A percentile compares a stretch with the other conserved stretches of the same genome.
phyloP scores from a whole-genome alignment of 2,329 filamentous ascomycete species.

The Fusarium globosum region DNA sequence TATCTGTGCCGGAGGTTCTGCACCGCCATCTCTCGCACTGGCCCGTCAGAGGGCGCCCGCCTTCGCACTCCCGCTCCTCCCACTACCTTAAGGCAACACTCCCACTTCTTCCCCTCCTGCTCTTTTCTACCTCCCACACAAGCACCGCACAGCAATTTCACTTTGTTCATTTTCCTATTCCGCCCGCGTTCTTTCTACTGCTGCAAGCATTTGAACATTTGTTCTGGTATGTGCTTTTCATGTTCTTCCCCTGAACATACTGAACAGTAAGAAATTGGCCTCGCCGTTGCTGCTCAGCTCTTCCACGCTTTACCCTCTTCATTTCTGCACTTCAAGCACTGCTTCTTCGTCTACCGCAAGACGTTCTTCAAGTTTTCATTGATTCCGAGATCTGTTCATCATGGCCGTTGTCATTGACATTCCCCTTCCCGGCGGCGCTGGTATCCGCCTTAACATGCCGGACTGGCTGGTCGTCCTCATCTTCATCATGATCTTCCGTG shows the following conservation, averaged over 20 bases:
- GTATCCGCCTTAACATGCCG: background rate
- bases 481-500: background rate
- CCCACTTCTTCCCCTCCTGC: background rate
- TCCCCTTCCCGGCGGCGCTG: background rate
- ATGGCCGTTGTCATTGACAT: background rate
- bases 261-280: conserved; percentile 2
- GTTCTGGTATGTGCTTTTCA: conserved; percentile 6
- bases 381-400: background rate
- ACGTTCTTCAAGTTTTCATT: background rate
- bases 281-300: background rate
- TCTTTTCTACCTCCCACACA: background rate
- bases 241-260: conserved; percentile 1
- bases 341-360: background rate
- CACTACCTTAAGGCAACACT: background rate
- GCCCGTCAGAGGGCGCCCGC: background rate
- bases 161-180: background rate
- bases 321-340: background rate
- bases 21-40: background rate
- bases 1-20: no score
- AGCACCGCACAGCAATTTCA: background rate
- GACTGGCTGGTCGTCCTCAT: background rate
- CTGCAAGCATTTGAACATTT: background rate
- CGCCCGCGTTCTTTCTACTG: background rate
- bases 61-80: conserved; percentile 1
- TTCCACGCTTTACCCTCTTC: background rate